A percentile compares a stretch with the other conserved stretches of the same genome.
phyloP scores from a whole-genome alignment of 164 flowering plant genomes.

The Vitis rupestris region DNA sequence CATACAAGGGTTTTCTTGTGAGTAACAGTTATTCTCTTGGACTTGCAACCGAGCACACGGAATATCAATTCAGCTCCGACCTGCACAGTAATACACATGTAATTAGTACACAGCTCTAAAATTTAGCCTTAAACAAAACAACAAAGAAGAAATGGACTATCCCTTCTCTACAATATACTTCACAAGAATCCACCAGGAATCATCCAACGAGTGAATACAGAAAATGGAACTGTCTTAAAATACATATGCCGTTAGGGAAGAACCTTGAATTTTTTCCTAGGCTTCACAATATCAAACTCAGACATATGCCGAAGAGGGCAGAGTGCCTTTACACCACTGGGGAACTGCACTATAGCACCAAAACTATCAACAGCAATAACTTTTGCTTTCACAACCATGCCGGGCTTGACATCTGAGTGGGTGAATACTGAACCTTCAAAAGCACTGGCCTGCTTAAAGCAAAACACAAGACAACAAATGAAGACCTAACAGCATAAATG shows the following conservation, averaged over 20 bases:
- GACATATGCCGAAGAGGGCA: conserved; percentile 98
- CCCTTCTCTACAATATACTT: background rate
- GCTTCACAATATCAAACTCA: conserved; percentile 80
- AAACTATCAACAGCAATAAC: conserved; percentile 63
- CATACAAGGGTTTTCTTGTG: conserved; percentile 95
- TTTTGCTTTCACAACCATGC: conserved; percentile 86
- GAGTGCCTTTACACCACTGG: conserved; percentile 91
- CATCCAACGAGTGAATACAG: background rate
- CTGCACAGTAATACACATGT: conserved; percentile 31
- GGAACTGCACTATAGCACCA: conserved; percentile 87
- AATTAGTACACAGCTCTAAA: background rate
- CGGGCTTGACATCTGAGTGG: conserved; percentile 95
- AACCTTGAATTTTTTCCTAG: conserved; percentile 88
- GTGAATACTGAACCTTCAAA: conserved; percentile 84
- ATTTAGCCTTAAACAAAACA: background rate
- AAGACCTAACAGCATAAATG: background rate
- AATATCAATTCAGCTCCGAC: conserved; percentile 82
- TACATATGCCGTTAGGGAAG: background rate
- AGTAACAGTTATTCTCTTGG: conserved; percentile 91
- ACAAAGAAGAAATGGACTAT: background rate
- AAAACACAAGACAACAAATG: background rate
- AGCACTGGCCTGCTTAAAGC: conserved; percentile 67
- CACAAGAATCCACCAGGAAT: background rate
- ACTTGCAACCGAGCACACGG: conserved; percentile 95
- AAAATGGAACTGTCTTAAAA: conserved; percentile 2